These are phyloP conservation scores for Blastobotrys petasosporus DNA, from an alignment of 1,139 yeast species.

Conservation along the genomic window DNA sequence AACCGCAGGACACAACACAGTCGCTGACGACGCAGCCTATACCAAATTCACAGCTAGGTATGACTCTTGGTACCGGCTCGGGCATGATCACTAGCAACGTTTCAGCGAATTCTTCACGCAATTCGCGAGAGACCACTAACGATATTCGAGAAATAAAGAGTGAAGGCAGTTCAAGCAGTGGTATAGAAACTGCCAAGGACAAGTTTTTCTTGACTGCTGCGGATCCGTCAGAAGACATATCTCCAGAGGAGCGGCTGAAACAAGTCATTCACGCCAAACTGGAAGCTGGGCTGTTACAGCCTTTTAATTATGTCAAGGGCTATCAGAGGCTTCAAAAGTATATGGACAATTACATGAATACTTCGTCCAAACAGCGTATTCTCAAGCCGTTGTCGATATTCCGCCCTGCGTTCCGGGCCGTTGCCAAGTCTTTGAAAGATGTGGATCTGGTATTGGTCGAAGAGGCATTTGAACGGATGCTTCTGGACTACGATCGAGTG, in stretches of 20 bases:
- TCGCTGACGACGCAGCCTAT: constrained; percentile 3
- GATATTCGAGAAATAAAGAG: constrained; percentile 2
- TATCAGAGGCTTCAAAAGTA: constrained; percentile 84
- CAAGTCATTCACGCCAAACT: constrained; percentile 94
- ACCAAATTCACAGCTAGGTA: not conserved
- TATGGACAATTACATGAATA: constrained; percentile 91
- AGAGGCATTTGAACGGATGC: constrained; percentile 90
- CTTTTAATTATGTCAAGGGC: constrained; percentile 91
- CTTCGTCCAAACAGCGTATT: constrained; percentile 79
- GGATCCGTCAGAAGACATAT: constrained; percentile 89
- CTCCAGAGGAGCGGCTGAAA: constrained; percentile 89
- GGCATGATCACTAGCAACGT: no score
- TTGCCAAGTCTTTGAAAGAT: constrained; percentile 84
- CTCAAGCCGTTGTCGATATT: constrained; percentile 79
- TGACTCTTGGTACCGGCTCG: not conserved
- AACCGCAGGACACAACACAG: constrained; percentile 1
- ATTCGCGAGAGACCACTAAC: constrained; percentile 7
- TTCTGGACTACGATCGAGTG: constrained; percentile 88
- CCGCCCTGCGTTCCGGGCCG: constrained; percentile 91
- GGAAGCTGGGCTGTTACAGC: constrained; percentile 89
- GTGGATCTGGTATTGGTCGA: constrained; percentile 90
- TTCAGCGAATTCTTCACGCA: not conserved
- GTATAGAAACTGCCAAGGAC: constrained; percentile 72
- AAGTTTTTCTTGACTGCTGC: constrained; percentile 95
- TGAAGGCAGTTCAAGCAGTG: not conserved